Evolutionary conservation across 192 early-diverging fungal species (phyloP).

Genomic region (Pilaira anomala): DNA sequence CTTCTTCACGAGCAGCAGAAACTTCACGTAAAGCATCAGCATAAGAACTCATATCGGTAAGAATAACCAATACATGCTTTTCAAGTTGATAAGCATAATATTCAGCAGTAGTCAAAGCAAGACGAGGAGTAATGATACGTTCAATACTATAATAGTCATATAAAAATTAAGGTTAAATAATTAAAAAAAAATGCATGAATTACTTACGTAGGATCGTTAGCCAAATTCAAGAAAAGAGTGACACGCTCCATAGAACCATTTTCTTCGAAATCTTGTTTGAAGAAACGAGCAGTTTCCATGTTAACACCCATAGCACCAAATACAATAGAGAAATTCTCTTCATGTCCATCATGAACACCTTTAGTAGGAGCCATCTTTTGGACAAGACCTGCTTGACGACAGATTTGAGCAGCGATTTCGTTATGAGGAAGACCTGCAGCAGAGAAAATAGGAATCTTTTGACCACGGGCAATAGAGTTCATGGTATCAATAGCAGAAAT

Average conservation of each 20-base stretch:
- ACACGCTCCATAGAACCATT: constrained; percentile 98
- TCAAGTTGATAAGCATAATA: constrained; percentile 99
- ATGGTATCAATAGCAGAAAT: constrained; percentile 99
- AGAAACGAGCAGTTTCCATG: constrained; percentile 99
- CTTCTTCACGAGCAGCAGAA: constrained; percentile 98
- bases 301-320: constrained; percentile 99
- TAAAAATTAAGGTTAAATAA: constrained; percentile 3
- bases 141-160: constrained; percentile 67
- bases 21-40: constrained; percentile 99
- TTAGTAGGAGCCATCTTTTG: constrained; percentile 83
- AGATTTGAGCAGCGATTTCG: constrained; percentile 99
- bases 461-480: constrained; percentile 99
- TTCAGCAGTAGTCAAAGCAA: constrained; percentile 98
- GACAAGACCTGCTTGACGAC: constrained; percentile 97
- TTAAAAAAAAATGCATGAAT: constrained; percentile 6
- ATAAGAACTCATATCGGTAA: constrained; percentile 99
- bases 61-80: constrained; percentile 98
- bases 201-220: constrained; percentile 93
- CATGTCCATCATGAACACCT: constrained; percentile 91
- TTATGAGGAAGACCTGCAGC: constrained; percentile 98
- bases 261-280: constrained; percentile 99
- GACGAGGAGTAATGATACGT: constrained; percentile 98
- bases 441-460: constrained; percentile 99
- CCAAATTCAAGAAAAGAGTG: constrained; percentile 98
- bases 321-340: constrained; percentile 99